phyloP scores from a whole-genome alignment of 768 basidiomycete species.

The Steccherinum ochraceum region DNA sequence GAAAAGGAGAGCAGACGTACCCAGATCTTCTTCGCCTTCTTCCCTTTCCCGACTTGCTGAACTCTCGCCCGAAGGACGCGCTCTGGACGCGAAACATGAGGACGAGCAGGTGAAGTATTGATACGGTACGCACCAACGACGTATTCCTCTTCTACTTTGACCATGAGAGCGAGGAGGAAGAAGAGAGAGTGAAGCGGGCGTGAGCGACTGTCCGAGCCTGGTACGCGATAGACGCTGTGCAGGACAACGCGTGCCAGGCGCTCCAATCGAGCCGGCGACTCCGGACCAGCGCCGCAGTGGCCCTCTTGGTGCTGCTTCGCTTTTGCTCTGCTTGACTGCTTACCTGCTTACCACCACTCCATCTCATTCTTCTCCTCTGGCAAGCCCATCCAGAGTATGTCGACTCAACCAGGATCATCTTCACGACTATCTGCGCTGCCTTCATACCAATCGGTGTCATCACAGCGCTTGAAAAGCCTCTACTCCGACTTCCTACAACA shows the following conservation, averaged over 20 bases:
- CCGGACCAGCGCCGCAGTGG: not conserved
- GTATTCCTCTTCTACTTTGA: not conserved
- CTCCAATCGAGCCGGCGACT: not conserved
- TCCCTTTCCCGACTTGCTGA: not conserved
- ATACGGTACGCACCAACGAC: not conserved
- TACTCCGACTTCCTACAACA: slow-evolving; percentile 87
- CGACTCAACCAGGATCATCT: not conserved
- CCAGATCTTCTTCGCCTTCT: not conserved
- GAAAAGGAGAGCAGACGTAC: not conserved
- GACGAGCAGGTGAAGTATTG: not conserved
- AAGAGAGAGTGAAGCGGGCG: not conserved
- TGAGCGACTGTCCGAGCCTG: not conserved
- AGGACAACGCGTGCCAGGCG: no score
- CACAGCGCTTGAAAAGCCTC: slow-evolving; percentile 61
- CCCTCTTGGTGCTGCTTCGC: not conserved
- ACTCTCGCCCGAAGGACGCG: not conserved
- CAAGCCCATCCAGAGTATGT: not conserved
- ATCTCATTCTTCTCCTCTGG: no score
- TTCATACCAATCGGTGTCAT: slow-evolving; percentile 42
- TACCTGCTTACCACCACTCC: no score
- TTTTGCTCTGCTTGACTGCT: not conserved
- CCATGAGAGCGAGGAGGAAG: slow-evolving; percentile 12
- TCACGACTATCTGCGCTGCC: slow-evolving; percentile 27
- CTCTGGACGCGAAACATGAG: not conserved
- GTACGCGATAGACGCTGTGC: not conserved